phyloP scores from a whole-genome alignment of 345 rosid species.

The Cochlearia excelsa region DNA sequence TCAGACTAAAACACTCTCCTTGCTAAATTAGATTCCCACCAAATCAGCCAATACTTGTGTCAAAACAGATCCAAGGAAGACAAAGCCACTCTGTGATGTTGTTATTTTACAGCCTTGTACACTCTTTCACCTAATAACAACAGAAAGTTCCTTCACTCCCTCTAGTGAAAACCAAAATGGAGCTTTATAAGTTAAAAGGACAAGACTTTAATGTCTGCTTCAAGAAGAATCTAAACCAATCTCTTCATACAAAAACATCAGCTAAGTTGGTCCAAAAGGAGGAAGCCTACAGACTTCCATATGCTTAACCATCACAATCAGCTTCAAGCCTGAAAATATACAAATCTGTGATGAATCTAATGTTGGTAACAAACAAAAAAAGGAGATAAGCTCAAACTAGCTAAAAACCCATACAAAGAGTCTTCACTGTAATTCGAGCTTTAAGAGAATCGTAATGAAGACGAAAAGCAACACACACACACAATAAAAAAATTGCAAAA shows the following conservation, averaged over 20 bases:
- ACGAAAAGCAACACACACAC: slow-evolving; percentile 21
- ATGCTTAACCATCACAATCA: slow-evolving; percentile 23
- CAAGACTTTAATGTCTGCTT: slow-evolving; percentile 8
- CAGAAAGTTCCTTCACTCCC: slow-evolving; percentile 8
- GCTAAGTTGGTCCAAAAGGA: slow-evolving; percentile 34
- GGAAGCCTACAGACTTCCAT: slow-evolving; percentile 38
- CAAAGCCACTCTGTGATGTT: slow-evolving; percentile 14
- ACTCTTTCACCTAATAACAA: slow-evolving; percentile 20
- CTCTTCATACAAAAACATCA: not conserved
- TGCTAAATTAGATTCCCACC: slow-evolving; percentile 19
- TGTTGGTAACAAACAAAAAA: no score
- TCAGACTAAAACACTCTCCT: slow-evolving; percentile 22
- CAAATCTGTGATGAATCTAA: not conserved
- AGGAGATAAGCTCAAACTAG: no score
- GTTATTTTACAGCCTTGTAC: slow-evolving; percentile 18
- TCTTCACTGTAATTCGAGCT: not conserved
- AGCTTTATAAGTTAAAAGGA: slow-evolving; percentile 21
- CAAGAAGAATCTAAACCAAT: not conserved
- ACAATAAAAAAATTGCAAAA: not conserved
- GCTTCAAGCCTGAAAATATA: slow-evolving; percentile 26
- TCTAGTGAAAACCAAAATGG: slow-evolving; percentile 13
- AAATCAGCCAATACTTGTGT: slow-evolving; percentile 21
- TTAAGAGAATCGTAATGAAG: slow-evolving; percentile 28
- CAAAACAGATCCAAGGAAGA: slow-evolving; percentile 10
- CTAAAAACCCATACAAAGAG: no score